Percentiles rank a stretch among this genome's conserved stretches.
These are phyloP conservation scores for Chenopodium suecicum DNA, from an alignment of 148 eudicot genomes.

Conservation along the genomic window DNA sequence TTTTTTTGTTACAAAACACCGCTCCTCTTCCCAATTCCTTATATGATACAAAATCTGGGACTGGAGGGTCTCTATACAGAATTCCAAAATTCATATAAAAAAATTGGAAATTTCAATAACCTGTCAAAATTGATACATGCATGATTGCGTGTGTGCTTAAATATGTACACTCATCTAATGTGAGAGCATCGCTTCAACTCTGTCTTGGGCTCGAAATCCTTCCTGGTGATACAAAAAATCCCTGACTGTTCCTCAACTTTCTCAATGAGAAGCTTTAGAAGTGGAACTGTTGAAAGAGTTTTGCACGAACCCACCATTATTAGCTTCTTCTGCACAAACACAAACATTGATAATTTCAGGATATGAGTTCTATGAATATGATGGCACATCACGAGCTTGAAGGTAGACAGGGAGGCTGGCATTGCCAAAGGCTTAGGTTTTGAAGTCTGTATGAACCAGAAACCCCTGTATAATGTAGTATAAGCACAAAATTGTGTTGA, in stretches of 20 bases:
- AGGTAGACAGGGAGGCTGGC: background rate
- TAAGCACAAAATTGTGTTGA: too few relatives aligned
- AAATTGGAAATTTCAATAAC: background rate
- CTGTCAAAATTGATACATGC: constrained; percentile 7
- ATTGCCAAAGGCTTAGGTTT: background rate
- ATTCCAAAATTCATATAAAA: background rate
- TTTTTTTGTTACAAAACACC: constrained; percentile 1
- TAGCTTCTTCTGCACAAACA: constrained; percentile 70
- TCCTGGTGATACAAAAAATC: constrained; percentile 49
- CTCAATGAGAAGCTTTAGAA: constrained; percentile 82
- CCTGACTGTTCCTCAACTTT: constrained; percentile 78
- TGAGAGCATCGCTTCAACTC: constrained; percentile 74
- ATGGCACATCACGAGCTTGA: background rate
- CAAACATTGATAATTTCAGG: background rate
- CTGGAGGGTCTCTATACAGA: background rate
- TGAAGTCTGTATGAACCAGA: background rate
- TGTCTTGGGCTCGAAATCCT: constrained; percentile 48
- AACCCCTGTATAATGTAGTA: too few relatives aligned
- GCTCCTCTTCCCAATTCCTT: background rate
- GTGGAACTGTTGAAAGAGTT: constrained; percentile 79
- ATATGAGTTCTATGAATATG: background rate
- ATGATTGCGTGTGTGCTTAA: background rate
- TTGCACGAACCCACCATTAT: constrained; percentile 91
- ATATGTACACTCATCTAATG: constrained; percentile 24
- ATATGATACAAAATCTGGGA: constrained; percentile 3